Percentiles rank a stretch among this genome's conserved stretches.
phyloP scores from a whole-genome alignment of 305 asterid species.

The Petunia hybrid region DNA sequence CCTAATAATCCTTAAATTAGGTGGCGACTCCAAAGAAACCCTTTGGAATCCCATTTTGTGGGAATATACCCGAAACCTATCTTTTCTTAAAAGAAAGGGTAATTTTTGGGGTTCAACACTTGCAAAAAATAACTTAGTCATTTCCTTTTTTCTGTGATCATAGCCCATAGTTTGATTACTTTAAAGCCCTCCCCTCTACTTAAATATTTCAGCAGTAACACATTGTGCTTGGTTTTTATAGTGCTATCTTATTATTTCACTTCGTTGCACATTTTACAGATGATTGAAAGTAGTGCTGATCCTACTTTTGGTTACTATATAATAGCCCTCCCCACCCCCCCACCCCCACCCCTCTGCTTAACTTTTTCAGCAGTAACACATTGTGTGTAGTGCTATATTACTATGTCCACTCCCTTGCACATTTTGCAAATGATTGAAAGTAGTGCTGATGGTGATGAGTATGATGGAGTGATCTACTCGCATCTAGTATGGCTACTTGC shows the following conservation, averaged over 20 bases:
- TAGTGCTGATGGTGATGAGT: constrained; percentile 83
- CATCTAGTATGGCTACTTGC: constrained; percentile 65
- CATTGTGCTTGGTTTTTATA: neutral
- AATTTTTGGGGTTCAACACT: too few relatives aligned
- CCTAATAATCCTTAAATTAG: too few relatives aligned
- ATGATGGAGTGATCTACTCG: constrained; percentile 87
- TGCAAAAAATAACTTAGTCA: too few relatives aligned
- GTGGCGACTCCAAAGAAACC: too few relatives aligned
- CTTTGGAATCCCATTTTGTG: too few relatives aligned
- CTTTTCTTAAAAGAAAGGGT: too few relatives aligned
- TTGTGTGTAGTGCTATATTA: neutral
- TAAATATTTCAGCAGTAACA: too few relatives aligned
- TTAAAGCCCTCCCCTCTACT: too few relatives aligned
- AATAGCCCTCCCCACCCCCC: too few relatives aligned
- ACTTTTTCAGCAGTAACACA: too few relatives aligned
- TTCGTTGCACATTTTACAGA: constrained; percentile 51
- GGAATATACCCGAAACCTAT: too few relatives aligned
- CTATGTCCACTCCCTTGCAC: constrained; percentile 32
- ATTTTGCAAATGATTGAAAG: constrained; percentile 82
- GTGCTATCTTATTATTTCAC: constrained; percentile 25
- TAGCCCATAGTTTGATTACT: constrained; percentile 21
- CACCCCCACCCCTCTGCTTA: too few relatives aligned
- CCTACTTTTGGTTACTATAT: constrained; percentile 24
- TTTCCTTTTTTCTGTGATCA: neutral
- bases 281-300: constrained; percentile 88